Evolutionary conservation across 108 stramenopile species (phyloP), one percentile per base, ranked within the genome.

Genomic region (Cyclostephanos tholiformis): DNA sequence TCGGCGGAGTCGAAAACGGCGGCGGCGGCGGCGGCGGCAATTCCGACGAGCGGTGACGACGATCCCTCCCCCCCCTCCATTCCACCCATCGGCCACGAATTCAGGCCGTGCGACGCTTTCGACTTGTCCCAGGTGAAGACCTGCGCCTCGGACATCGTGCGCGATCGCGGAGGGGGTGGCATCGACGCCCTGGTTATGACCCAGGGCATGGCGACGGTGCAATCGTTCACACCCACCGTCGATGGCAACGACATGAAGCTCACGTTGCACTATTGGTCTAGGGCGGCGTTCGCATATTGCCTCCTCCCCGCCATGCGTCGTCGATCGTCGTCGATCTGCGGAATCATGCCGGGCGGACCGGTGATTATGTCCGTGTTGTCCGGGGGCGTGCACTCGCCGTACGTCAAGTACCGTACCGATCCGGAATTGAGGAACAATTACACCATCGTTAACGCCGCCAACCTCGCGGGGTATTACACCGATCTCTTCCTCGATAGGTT

Each of bases 181-280:
- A 74, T 85, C 36, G 87, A 82, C 77, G 79, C 78, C n/a, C 52
- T 89, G 25, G 75, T 89, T 2, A 80, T 87, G 83, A 84, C 88
- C 3, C 88, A 89, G 77, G 88, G 88, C 5, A 89, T 89, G 86
- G 88, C 86, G 23, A 86, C 88, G 0, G 68, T 68, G 16, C 85
- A 87, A 50, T 69, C 68, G 25, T 82, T 64, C 75, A 89, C 86
- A 12, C 82, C 82, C 0, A 89, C 88, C 22, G 27, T 19, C 11
- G 86, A 89, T 43, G 88, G 86, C 17, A 80, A 82, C 10, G 88
- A 89, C 79, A 53, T 86, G 61, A 89, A 89, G 58, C 35, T 89
- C 36, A 77, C 81, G 13, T 56, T 89, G 27, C 76, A 76, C 50
- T 69, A 48, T 46, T 83, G 71, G 77, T 76, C 77, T 0, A 50